Evolutionary conservation across 345 rosid species (phyloP).

Genomic region (Eucalyptus curtisii): DNA sequence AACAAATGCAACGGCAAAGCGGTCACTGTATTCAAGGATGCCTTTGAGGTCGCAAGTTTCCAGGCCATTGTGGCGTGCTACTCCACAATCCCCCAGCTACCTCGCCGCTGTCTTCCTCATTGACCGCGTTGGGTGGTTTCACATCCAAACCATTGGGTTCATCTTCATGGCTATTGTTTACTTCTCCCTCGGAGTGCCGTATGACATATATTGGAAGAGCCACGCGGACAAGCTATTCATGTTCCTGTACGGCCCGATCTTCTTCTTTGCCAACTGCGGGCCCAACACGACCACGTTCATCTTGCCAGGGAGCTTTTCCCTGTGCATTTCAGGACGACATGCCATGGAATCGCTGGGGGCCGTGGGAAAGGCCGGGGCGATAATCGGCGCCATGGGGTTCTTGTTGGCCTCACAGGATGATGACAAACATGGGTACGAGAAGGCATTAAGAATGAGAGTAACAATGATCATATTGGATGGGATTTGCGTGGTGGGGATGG

Average conservation of each 20-base stretch:
- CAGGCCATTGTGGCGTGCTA: background rate
- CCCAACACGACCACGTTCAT: constrained; percentile 76
- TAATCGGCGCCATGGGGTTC: too few relatives aligned
- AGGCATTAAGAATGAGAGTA: constrained; percentile 18
- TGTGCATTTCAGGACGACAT: constrained; percentile 62
- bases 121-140: background rate
- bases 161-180: background rate
- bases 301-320: constrained; percentile 69
- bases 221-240: constrained; percentile 13
- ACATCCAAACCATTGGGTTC: background rate
- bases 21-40: background rate
- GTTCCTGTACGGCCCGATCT: constrained; percentile 28
- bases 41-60: background rate
- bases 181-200: constrained; percentile 7
- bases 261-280: constrained; percentile 72
- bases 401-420: constrained; percentile 19
- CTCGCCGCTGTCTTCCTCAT: background rate
- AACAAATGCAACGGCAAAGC: background rate
- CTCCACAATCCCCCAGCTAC: background rate
- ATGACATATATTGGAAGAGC: constrained; percentile 13
- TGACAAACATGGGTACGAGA: too few relatives aligned
- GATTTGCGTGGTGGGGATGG: background rate
- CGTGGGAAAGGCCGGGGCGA: constrained; percentile 61
- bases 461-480: background rate
- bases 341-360: constrained; percentile 79